A percentile compares a stretch with the other conserved stretches of the same genome.
Conservation (phyloP, 129 eudicot genomes). For the Helianthus tuberosus region DNA sequence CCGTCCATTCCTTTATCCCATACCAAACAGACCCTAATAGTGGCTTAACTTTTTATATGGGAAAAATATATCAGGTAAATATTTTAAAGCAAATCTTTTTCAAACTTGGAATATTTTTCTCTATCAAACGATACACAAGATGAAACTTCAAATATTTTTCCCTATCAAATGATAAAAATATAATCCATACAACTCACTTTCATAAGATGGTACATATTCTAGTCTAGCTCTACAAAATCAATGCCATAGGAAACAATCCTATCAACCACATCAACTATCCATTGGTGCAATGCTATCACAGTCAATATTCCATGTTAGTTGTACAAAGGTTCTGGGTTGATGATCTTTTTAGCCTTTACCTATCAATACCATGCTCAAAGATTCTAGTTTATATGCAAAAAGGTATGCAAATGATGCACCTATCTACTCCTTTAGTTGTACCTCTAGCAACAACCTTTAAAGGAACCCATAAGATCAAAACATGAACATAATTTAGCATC, state of each 20-base stretch:
- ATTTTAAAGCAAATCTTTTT: too few relatives aligned
- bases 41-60: too few relatives aligned
- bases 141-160: too few relatives aligned
- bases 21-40: too few relatives aligned
- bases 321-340: constrained; percentile 9
- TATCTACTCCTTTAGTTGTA: neutral
- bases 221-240: neutral
- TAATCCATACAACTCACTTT: neutral
- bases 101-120: too few relatives aligned
- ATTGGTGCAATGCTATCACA: neutral
- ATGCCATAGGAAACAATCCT: neutral
- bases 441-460: neutral
- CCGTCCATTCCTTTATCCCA: too few relatives aligned
- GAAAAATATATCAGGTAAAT: too few relatives aligned
- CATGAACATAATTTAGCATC: constrained; percentile 8
- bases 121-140: too few relatives aligned
- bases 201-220: neutral
- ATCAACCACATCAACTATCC: neutral
- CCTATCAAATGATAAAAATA: neutral
- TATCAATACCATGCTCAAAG: neutral
- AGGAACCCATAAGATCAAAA: neutral
- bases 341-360: constrained; percentile 18
- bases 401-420: neutral
- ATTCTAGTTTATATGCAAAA: neutral
- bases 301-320: constrained; percentile 20